These are phyloP conservation scores for Cinchona pubescens DNA, from an alignment of 257 asterid species.

Conservation along the genomic window DNA sequence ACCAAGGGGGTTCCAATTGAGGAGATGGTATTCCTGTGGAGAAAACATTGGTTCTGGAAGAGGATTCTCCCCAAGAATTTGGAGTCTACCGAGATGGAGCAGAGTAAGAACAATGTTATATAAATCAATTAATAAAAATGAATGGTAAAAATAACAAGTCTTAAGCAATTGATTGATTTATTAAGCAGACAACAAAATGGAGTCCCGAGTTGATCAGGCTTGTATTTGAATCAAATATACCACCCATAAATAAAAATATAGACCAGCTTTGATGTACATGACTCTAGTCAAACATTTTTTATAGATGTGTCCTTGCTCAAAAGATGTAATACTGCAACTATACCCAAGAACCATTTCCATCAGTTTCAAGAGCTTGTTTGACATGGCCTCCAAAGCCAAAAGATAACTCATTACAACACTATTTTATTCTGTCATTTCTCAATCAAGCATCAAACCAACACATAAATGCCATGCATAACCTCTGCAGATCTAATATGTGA, in stretches of 20 bases:
- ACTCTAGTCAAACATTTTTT: neutral
- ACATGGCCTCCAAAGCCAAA: neutral
- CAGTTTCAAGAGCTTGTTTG: neutral
- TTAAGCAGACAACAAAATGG: neutral
- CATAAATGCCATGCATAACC: neutral
- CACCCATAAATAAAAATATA: neutral
- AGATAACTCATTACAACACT: neutral
- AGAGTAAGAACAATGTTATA: neutral
- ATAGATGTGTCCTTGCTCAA: neutral
- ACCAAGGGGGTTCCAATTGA: conserved; percentile 86
- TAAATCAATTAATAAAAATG: neutral
- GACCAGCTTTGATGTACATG: neutral
- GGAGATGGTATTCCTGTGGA: conserved; percentile 68
- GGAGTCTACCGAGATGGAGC: conserved; percentile 8
- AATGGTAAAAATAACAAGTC: neutral
- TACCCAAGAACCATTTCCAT: neutral
- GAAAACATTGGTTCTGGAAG: conserved; percentile 88
- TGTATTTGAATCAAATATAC: neutral
- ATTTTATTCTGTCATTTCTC: neutral
- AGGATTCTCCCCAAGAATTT: conserved; percentile 28
- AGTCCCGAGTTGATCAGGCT: neutral
- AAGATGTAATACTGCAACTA: neutral
- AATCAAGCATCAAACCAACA: neutral
- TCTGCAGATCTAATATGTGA: neutral
- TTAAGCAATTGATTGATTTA: neutral